phyloP scores from a whole-genome alignment of 176 grass and related monocot genomes.

The Aegilops umbellulata region DNA sequence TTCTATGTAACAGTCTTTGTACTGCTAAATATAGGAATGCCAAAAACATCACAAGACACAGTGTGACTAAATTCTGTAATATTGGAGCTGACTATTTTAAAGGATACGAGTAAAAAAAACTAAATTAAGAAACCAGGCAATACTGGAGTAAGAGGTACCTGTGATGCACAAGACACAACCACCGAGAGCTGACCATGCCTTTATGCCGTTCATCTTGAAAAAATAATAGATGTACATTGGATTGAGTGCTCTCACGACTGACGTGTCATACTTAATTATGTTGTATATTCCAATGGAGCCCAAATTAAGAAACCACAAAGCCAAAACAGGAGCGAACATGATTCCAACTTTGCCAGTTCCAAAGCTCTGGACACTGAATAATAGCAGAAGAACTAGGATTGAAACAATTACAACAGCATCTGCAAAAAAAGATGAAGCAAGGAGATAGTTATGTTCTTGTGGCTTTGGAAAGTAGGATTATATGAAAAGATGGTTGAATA shows the following conservation, averaged over 20 bases:
- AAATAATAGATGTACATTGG: conserved; percentile 90
- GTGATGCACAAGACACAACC: conserved; percentile 99
- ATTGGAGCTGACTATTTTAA: background rate
- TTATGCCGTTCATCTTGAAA: conserved; percentile 65
- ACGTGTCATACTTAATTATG: conserved; percentile 71
- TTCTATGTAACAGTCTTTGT: background rate
- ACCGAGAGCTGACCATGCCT: conserved; percentile 95
- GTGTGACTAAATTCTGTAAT: conserved; percentile 17
- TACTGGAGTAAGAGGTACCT: conserved; percentile 43
- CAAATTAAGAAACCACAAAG: conserved; percentile 88
- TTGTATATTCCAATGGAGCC: conserved; percentile 84
- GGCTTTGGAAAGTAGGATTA: conserved; percentile 1
- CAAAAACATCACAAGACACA: background rate
- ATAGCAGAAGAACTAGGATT: conserved; percentile 61
- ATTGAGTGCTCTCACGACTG: conserved; percentile 87
- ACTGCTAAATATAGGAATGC: background rate
- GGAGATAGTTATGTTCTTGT: background rate
- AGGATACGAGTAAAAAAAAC: background rate
- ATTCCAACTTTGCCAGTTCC: conserved; percentile 97
- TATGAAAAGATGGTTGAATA: conserved; percentile 1
- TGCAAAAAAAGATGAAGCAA: conserved; percentile 38
- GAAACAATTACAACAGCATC: conserved; percentile 92
- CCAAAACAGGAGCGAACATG: conserved; percentile 90
- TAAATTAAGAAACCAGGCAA: background rate
- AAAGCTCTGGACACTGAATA: conserved; percentile 96